These are phyloP conservation scores for Amoeboaphelidium protococcarum DNA, from an alignment of 371 early-diverging fungal genomes.

Conservation along the genomic window DNA sequence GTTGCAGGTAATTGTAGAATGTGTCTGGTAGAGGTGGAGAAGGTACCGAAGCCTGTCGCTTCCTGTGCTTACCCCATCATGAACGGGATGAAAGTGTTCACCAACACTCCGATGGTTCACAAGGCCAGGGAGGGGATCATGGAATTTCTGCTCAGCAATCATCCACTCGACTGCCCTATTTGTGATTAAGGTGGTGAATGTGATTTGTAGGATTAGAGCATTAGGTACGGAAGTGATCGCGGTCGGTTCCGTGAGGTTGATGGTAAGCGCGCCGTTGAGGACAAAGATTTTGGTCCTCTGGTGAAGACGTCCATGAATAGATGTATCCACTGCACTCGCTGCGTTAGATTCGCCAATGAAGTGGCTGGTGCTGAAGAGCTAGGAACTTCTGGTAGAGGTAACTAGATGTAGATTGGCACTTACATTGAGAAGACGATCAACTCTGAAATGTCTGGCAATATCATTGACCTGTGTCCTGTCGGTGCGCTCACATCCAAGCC, in stretches of 20 bases:
- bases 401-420: conserved; percentile 91
- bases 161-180: conserved; percentile 88
- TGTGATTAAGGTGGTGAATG: conserved; percentile 98
- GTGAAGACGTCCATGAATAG: conserved; percentile 89
- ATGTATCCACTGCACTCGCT: conserved; percentile 96
- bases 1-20: conserved; percentile 96
- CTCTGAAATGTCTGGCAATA: conserved; percentile 89
- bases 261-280: conserved; percentile 85
- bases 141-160: conserved; percentile 90
- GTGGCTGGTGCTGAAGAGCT: conserved; percentile 84
- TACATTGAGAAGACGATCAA: conserved; percentile 35
- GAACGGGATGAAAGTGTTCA: conserved; percentile 90
- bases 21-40: conserved; percentile 91
- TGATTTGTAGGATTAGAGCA: conserved; percentile 88
- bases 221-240: conserved; percentile 83
- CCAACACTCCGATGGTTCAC: conserved; percentile 72
- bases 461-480: conserved; percentile 91
- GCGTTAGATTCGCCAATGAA: conserved; percentile 93
- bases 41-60: conserved; percentile 80
- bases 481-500: conserved; percentile 92
- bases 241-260: conserved; percentile 55
- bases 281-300: conserved; percentile 87
- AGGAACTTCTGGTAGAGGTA: conserved; percentile 84
- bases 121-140: conserved; percentile 94
- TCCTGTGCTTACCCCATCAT: conserved; percentile 90